Conservation (phyloP, 306 rosid genomes). For the Canavalia gladiata region DNA sequence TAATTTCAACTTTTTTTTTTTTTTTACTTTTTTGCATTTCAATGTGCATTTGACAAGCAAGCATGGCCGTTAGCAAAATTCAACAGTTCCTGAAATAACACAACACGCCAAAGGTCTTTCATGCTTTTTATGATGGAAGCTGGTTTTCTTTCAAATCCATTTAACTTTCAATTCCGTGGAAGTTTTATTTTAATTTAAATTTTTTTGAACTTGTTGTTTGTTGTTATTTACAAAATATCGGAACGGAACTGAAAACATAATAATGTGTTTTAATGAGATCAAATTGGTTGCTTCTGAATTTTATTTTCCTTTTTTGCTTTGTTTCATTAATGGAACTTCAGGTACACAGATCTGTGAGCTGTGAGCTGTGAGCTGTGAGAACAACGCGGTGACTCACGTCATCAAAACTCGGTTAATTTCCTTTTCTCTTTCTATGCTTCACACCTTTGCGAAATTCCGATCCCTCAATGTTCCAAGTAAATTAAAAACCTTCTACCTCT, state of each 20-base stretch:
- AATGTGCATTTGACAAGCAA: constrained; percentile 30
- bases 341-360: constrained; percentile 66
- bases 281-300: constrained; percentile 42
- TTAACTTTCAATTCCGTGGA: background rate
- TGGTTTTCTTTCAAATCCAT: background rate
- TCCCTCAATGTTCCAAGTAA: constrained; percentile 59
- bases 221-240: constrained; percentile 13
- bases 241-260: constrained; percentile 47
- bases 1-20: background rate
- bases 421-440: background rate
- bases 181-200: background rate
- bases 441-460: constrained; percentile 26
- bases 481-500: background rate
- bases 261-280: constrained; percentile 34
- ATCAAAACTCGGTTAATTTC: background rate
- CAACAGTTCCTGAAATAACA: constrained; percentile 34
- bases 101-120: background rate
- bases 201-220: background rate
- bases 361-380: constrained; percentile 36
- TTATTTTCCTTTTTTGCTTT: constrained; percentile 30
- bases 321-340: constrained; percentile 50
- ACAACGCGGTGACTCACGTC: constrained; percentile 27
- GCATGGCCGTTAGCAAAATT: constrained; percentile 37
- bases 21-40: background rate
- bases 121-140: background rate